Base-by-base conservation (phyloP, 2,329 filamentous ascomycete genomes). In the Aspergillus ochraceus region DNA sequence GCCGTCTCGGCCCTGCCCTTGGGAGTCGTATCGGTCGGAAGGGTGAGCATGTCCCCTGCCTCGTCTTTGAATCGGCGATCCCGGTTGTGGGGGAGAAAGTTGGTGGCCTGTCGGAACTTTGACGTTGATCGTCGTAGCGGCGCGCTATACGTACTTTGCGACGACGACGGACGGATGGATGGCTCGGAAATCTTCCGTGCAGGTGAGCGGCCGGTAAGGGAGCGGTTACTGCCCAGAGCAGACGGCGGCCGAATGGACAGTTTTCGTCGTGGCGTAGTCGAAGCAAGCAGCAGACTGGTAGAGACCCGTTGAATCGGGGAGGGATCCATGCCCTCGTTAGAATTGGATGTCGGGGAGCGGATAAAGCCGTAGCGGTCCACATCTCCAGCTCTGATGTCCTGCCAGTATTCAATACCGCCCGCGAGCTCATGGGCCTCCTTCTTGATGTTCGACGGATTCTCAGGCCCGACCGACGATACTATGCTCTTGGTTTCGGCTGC, bases 281-380 rank as follows among this genome's bases (percentile, higher is more conserved):
- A 81, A 22, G 83, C 81, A 32, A 87, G 69, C 62, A 84, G 79
- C 46, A 89, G 76, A 46, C 83, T 81, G 1, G 86, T 88, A 2
- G 85, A 84, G 17, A 88, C 84, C 20, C 86, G 79, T 64, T 86
- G 85, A 26, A 88, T 76, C 4, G 75, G 74, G 58, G 75, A 74
- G 29, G 72, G 77, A 9, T 76, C 74, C 10, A 69, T 68, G 19
- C 66, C 62, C 10, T 75, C 69, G 6, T 68, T 63, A 20, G 70
- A 66, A 54, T 73, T 71, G 12, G 63, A 65, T 0, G 60, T 63
- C 6, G 69, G 60, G n/a, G 64, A 63, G 11, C 71, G 73, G 54
- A 89, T 88, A 73, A 89, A 89, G 10, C 86, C 86, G 69, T 88
- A 89, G 60, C 86, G 80, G 70, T 89, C 86, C 3, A 88, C 85